Conservation (phyloP, 2,329 filamentous ascomycete genomes). For the Colletotrichum orchidophilum region DNA sequence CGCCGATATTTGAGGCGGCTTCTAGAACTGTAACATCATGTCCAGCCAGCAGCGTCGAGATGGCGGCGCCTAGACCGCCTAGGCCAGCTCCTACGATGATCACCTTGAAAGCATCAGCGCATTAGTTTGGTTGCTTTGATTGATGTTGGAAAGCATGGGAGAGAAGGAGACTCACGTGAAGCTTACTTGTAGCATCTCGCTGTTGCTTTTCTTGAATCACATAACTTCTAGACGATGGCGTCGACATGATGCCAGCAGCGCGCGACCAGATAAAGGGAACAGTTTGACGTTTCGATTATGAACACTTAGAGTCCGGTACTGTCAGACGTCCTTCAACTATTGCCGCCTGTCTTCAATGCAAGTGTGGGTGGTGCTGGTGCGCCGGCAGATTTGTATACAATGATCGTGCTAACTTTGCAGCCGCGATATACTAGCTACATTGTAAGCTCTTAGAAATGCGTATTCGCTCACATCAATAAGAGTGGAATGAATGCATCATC, state of each 20-base stretch:
- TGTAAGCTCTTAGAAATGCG: neutral
- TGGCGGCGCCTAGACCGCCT: slow-evolving; percentile 30
- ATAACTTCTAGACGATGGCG: neutral
- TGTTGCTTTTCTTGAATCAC: slow-evolving; percentile 13
- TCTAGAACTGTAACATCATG: slow-evolving; percentile 34
- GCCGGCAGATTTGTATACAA: neutral
- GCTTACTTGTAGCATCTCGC: neutral
- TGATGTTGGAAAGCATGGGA: no score
- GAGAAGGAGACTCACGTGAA: slow-evolving; percentile 2
- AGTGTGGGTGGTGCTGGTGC: neutral
- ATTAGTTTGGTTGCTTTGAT: neutral
- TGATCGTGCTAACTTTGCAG: neutral
- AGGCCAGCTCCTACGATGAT: slow-evolving; percentile 33
- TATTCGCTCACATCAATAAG: neutral
- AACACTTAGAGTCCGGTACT: no score
- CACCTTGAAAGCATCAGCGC: neutral
- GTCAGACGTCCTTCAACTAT: neutral
- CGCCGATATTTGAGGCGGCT: slow-evolving; percentile 27
- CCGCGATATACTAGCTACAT: neutral
- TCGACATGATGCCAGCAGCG: neutral
- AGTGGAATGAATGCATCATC: neutral
- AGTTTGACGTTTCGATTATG: no score
- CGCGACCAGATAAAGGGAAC: no score
- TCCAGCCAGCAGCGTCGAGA: slow-evolving; percentile 21
- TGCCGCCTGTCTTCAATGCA: neutral